phyloP scores from a whole-genome alignment of 345 rosid genomes.

The Citrus australasica region DNA sequence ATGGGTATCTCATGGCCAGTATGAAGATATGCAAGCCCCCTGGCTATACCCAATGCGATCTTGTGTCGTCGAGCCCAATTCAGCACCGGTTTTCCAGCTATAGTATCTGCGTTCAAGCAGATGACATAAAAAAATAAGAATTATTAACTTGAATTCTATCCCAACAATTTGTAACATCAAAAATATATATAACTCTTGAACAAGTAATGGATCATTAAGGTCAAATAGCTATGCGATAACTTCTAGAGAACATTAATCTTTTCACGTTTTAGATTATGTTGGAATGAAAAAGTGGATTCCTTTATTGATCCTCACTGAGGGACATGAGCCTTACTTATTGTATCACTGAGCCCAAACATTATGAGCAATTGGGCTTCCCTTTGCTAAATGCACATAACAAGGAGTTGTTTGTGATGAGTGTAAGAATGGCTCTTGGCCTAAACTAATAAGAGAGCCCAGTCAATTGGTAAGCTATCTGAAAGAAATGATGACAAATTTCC shows the following conservation, averaged over 20 bases:
- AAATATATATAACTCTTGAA: background rate
- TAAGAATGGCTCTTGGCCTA: background rate
- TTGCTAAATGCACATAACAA: background rate
- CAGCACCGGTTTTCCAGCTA: constrained; percentile 69
- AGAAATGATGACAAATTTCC: background rate
- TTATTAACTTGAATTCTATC: background rate
- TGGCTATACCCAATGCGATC: constrained; percentile 85
- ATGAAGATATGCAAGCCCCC: constrained; percentile 88
- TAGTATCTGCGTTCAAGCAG: constrained; percentile 49
- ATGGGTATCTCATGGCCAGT: constrained; percentile 70
- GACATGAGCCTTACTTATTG: background rate
- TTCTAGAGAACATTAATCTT: background rate
- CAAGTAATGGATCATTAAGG: background rate
- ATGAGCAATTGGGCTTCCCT: background rate
- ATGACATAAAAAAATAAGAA: background rate
- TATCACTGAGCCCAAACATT: background rate
- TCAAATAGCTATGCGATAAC: background rate
- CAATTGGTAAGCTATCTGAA: background rate
- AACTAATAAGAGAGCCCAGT: background rate
- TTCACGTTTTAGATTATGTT: background rate
- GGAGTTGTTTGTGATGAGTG: background rate
- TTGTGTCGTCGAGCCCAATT: constrained; percentile 97
- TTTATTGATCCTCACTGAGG: background rate
- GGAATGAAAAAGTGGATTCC: background rate
- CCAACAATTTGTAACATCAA: background rate